phyloP scores from a whole-genome alignment of 2,329 filamentous ascomycete genomes.

The Diaporthe australafricana region DNA sequence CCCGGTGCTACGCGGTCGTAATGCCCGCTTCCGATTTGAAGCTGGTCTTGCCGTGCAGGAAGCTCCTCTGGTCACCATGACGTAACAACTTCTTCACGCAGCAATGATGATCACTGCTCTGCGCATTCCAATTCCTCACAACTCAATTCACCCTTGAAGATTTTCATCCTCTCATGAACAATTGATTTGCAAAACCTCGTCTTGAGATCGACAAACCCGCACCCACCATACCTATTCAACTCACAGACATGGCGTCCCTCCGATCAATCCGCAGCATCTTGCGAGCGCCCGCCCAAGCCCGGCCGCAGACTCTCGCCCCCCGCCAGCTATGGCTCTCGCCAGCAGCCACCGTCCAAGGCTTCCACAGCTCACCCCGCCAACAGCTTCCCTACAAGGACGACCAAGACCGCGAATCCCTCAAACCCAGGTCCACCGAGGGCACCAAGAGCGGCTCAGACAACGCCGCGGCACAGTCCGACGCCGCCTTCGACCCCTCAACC shows the following conservation, averaged over 20 bases:
- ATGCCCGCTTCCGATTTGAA: neutral
- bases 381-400: conserved; percentile 60
- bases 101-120: neutral
- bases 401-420: conserved; percentile 71
- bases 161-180: neutral
- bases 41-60: neutral
- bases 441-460: conserved; percentile 76
- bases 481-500: conserved; percentile 76
- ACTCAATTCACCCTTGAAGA: neutral
- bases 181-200: neutral
- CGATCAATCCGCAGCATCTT: conserved; percentile 32
- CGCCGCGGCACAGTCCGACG: conserved; percentile 62
- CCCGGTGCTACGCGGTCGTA: neutral
- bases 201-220: neutral
- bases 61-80: conserved; percentile 31
- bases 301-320: conserved; percentile 4
- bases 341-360: conserved; percentile 40
- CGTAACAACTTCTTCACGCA: conserved; percentile 20
- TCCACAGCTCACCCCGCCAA: conserved; percentile 47
- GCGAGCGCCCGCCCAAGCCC: conserved; percentile 35
- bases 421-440: conserved; percentile 74
- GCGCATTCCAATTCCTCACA: neutral
- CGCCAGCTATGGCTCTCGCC: conserved; percentile 23
- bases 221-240: neutral
- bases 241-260: conserved; percentile 27